Base-by-base conservation (phyloP, 805 yeast genomes). In the Starmerella bombi region DNA sequence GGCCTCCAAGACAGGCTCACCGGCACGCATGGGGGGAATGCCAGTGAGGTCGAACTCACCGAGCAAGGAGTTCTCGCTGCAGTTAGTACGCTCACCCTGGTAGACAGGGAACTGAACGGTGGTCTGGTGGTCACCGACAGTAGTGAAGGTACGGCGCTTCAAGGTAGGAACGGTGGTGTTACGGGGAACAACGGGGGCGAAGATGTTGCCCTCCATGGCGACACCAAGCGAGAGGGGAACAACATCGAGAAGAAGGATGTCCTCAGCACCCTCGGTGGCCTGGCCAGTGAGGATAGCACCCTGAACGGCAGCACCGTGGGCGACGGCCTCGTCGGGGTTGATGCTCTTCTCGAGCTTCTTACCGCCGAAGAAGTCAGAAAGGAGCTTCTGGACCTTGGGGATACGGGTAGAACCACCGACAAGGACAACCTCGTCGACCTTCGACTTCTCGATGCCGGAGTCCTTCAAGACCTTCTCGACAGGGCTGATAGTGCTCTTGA, bases 41-140 rank as follows among this genome's bases (percentile, higher is more conserved):
- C 91, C 93, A 70, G 84, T 82, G 66, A 88, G 80, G 75, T 88
- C 96, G 70, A 88, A 88, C 77, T 88, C 94, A 74, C 97, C 98
- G 66, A 88, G 80, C 61, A 80, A 74, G 64, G 94, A 83, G 84
- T 88, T 88, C 74, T 88, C 97, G 63, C 80, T 71, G 69, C 94
- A 85, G 85, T 85, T 81, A 61, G 88, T 93, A 75, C 98, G 91
- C 77, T 88, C 98, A 79, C 98, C 98, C 76, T 88, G 96, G 78
- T 80, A 88, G 55, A 88, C 97, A 69, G 94, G 96, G 81, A 88
- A 85, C 70, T 83, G 91, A 54, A 88, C 97, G 57, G 94, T 83
- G 62, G 97, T 88, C 74, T 88, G 98, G 76, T 83, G 84, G 76
- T 88, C 98, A 59, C 81, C 94, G 62, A 83, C 93, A 57, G 98